Base-by-base conservation (phyloP, 805 yeast genomes). In the Candida taoyuanica region DNA sequence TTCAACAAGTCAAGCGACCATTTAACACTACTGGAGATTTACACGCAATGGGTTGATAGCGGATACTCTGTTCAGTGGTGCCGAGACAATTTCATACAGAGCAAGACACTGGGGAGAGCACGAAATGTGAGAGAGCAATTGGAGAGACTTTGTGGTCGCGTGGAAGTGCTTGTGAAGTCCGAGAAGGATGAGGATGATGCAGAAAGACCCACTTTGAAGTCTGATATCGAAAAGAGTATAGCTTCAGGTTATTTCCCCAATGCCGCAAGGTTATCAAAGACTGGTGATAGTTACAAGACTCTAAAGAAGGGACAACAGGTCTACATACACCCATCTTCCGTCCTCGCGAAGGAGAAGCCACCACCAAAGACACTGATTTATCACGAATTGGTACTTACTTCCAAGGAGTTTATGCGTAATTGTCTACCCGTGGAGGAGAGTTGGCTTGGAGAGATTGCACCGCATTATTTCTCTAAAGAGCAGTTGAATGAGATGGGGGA, bases 221-320 rank as follows among this genome's bases (percentile, higher is more conserved):
- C 71, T 44, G 83, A 85, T 49, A 80, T 93, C 46, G 73, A 94
- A 46, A 85, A 83, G 59, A 93, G 98, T 0, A 66, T 93, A 38
- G 76, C 86, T 3, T 74, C 88, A 4, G 98, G 98, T 1, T 88
- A 86, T 59, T 93, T 93, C 70, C 88, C 94, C 93, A 97, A 93
- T 65, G 95, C 85, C 33, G 98, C 97, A 17, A 88, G 74, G 29
- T 61, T 85, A 17, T 69, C 91, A 65, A 85, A 84, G 67, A 76
- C 81, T n/a, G 80, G 86, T 27, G 85, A 80, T 38, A 69, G 76
- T 27, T 85, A 82, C 55, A 64, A 71, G 33, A 72, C 84, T 3
- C 54, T 82, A 24, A 76, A 76, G 48, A 79, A 78, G 44, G 79
- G 80, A 28, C 81, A 85, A 44, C 72, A 77, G n/a, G 91, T 87